A percentile compares a stretch with the other conserved stretches of the same genome.
Conservation (phyloP, 192 early-diverging fungal species). For the Kappamyces sp. region DNA sequence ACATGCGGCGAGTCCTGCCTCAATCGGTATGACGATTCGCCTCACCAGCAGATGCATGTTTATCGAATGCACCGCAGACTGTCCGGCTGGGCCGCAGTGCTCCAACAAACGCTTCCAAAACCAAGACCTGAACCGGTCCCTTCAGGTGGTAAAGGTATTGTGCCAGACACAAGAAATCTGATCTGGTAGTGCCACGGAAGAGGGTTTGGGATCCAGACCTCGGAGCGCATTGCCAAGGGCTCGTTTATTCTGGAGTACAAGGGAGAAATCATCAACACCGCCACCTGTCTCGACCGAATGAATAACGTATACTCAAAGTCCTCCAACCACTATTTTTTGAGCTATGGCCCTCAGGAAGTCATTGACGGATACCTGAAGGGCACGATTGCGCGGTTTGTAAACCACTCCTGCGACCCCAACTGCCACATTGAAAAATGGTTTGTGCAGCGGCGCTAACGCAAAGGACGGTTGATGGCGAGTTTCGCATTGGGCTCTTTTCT, state of each 20-base stretch:
- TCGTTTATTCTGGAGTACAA: slow-evolving; percentile 72
- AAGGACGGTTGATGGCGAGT: slow-evolving; percentile 65
- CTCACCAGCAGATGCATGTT: slow-evolving; percentile 46
- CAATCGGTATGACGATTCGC: slow-evolving; percentile 44
- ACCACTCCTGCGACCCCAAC: slow-evolving; percentile 80
- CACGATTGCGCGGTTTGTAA: slow-evolving; percentile 75
- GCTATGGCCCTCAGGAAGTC: slow-evolving; percentile 67
- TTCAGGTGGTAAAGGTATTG: slow-evolving; percentile 37
- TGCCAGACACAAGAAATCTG: no score
- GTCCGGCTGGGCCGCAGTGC: slow-evolving; percentile 63
- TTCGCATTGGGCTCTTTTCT: slow-evolving; percentile 68
- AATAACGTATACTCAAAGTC: slow-evolving; percentile 54
- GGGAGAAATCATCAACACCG: slow-evolving; percentile 71
- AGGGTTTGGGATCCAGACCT: slow-evolving; percentile 66
- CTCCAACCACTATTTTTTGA: slow-evolving; percentile 73
- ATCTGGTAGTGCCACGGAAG: slow-evolving; percentile 48
- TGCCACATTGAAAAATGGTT: slow-evolving; percentile 89
- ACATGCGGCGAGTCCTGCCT: slow-evolving; percentile 68
- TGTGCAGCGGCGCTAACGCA: slow-evolving; percentile 1
- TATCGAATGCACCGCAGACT: slow-evolving; percentile 67
- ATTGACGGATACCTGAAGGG: slow-evolving; percentile 74
- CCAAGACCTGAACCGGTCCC: slow-evolving; percentile 34
- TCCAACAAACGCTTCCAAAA: slow-evolving; percentile 71
- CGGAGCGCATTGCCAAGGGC: slow-evolving; percentile 43
- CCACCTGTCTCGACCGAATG: slow-evolving; percentile 66